phyloP scores from a whole-genome alignment of 192 early-diverging fungal genomes.

The Allomyces macrogynus region DNA sequence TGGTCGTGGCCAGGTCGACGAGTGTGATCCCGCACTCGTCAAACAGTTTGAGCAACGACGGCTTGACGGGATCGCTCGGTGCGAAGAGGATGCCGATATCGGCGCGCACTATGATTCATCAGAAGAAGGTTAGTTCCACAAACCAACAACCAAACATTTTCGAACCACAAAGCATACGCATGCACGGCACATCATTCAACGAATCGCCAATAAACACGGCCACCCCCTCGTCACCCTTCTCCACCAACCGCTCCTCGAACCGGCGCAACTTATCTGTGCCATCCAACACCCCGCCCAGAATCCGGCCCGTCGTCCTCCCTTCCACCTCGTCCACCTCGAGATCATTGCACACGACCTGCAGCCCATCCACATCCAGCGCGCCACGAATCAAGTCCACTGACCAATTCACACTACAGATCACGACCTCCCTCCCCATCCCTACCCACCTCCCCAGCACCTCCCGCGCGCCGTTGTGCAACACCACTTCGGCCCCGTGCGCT shows the following conservation, averaged over 20 bases:
- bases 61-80: not conserved
- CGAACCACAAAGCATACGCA: not conserved
- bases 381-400: not conserved
- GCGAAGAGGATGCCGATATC: not conserved
- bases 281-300: not conserved
- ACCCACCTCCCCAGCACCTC: not conserved
- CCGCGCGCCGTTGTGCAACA: not conserved
- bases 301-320: not conserved
- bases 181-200: not conserved
- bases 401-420: not conserved
- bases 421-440: not conserved
- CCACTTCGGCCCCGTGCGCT: not conserved
- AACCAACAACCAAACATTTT: not conserved
- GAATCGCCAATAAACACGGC: not conserved
- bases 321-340: not conserved
- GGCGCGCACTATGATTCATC: not conserved
- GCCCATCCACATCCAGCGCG: not conserved
- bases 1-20: not conserved
- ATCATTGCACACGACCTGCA: not conserved
- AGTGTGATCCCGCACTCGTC: not conserved
- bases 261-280: not conserved
- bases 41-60: not conserved
- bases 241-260: not conserved
- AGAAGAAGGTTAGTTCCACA: no score
- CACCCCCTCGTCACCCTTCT: not conserved